Base-by-base conservation (phyloP, 2,329 filamentous ascomycete genomes). In the Penicillium freii region DNA sequence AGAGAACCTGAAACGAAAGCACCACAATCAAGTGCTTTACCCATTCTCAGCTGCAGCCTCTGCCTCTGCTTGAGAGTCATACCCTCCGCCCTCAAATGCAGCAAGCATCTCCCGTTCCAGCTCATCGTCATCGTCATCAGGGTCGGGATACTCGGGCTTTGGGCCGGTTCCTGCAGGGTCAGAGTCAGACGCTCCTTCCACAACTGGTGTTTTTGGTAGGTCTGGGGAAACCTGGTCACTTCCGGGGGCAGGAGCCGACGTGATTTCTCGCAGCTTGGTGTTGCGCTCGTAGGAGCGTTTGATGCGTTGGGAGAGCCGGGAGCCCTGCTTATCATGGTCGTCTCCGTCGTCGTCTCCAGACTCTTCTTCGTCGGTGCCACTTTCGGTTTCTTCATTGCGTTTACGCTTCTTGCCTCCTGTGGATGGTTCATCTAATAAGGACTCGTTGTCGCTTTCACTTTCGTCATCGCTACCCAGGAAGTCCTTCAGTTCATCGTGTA, bases 401-500 rank as follows among this genome's bases (percentile, higher is more conserved):
- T 77, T 77, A 6, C 75, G 73, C 55, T 77, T 77, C 62, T 65
- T 73, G 56, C 68, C 66, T 1, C 62, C 47, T 8, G 62, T 53
- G 7, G 60, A 52, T 15, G 54, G 29, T 8, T 69, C 58, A 29
- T 72, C 64, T n/a, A 62, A 53, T 43, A 56, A 45, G 17, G 62
- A 74, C 57, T 85, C 81, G 54, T 77, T 78, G 56, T 81, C 81
- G 31, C 79, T 80, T 42, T 80, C 76, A 55, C 80, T 78, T 21
- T 80, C 78, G 47, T 79, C 75, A 47, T 80, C 77, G 44, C 73
- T 76, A 43, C 74, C 69, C 63, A 94, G 76, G 64, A 94, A 92
- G 45, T 91, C 90, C 15, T 84, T 84, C 10, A 95, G 77, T 67
- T 95, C 91, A 57, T 89, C 86, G 62, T 91, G 87, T 1, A 84